Percentiles rank a stretch among this genome's conserved stretches.
phyloP scores from a whole-genome alignment of 495 filamentous ascomycete genomes.

The Neurospora sp. region DNA sequence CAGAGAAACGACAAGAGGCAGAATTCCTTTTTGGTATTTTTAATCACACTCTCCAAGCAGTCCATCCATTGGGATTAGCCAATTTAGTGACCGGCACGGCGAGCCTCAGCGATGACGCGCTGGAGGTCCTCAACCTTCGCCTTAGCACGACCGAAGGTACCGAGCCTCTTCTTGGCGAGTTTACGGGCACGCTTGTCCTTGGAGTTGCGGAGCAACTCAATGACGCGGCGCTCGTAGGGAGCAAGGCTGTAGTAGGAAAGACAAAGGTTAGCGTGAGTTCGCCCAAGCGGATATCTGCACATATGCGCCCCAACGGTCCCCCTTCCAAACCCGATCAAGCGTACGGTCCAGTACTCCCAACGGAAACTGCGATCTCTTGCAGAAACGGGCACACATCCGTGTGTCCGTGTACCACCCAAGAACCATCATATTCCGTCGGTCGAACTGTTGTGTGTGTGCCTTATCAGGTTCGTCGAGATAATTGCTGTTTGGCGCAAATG shows the following conservation, averaged over 20 bases:
- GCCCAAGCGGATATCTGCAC: background rate
- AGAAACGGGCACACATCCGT: background rate
- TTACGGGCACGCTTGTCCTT: conserved; percentile 99
- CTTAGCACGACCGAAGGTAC: conserved; percentile 96
- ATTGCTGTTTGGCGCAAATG: background rate
- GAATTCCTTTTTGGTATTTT: conserved; percentile 6
- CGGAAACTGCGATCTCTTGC: background rate
- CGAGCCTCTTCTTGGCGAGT: conserved; percentile 99
- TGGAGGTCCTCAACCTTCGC: conserved; percentile 97
- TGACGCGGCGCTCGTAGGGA: conserved; percentile 95
- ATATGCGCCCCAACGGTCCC: background rate
- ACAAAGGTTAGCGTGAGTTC: conserved; percentile 7
- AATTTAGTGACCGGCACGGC: conserved; percentile 67
- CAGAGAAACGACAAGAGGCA: conserved; percentile 12
- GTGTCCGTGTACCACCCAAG: background rate
- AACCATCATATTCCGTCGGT: background rate
- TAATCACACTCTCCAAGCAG: conserved; percentile 2
- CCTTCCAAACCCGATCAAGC: background rate
- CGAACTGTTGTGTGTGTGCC: background rate
- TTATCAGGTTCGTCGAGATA: background rate
- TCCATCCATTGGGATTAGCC: background rate
- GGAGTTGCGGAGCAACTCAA: conserved; percentile 95
- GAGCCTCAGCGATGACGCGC: conserved; percentile 91
- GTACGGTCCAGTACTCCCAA: background rate
- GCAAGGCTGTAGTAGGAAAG: conserved; percentile 46